Evolutionary conservation across 1,139 yeast genomes (phyloP).

Genomic region (Geotrichum reessii): DNA sequence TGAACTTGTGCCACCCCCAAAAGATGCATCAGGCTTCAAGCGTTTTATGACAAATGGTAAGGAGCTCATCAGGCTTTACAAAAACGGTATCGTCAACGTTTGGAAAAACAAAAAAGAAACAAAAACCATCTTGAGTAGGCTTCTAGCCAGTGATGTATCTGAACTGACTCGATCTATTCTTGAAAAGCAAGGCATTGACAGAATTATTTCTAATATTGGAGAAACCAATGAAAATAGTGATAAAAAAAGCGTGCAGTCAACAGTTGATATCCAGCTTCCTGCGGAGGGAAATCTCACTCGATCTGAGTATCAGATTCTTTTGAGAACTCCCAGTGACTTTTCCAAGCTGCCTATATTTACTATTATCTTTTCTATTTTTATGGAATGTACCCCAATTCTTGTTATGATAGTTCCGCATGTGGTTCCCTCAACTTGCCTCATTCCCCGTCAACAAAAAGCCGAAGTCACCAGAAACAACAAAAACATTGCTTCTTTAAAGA

Average conservation of each 20-base stretch:
- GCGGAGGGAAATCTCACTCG: constrained; percentile 40
- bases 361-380: constrained; percentile 49
- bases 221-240: background rate
- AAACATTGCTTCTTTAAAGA: constrained; percentile 17
- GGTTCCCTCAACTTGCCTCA: constrained; percentile 64
- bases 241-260: background rate
- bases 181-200: constrained; percentile 26
- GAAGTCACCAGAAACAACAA: constrained; percentile 21
- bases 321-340: constrained; percentile 56
- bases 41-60: constrained; percentile 29
- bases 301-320: constrained; percentile 48
- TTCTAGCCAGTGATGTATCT: constrained; percentile 15
- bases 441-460: constrained; percentile 44
- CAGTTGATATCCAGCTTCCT: constrained; percentile 8
- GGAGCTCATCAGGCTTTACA: constrained; percentile 32
- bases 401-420: constrained; percentile 56
- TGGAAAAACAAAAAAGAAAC: constrained; percentile 31
- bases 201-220: constrained; percentile 6
- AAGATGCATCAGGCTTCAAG: constrained; percentile 4
- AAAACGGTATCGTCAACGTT: constrained; percentile 34
- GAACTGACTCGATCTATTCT: constrained; percentile 30
- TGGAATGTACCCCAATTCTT: constrained; percentile 59
- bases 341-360: constrained; percentile 60
- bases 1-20: constrained; percentile 6
- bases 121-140: constrained; percentile 2